phyloP scores from a whole-genome alignment of 805 yeast genomes.

The Cyberlindnera suaveolens region DNA sequence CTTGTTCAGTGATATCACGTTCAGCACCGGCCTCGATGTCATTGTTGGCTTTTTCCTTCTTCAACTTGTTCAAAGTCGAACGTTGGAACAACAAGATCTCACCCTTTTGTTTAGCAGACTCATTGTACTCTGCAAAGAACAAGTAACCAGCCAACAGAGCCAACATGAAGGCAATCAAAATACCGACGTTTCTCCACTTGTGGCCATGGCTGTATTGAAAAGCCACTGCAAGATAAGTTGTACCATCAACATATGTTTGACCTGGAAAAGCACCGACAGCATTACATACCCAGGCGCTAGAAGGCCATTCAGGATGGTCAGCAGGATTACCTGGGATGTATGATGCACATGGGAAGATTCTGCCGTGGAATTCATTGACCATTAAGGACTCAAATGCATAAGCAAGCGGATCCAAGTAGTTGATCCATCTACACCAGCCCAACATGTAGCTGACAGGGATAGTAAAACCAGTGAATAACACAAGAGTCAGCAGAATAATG shows the following conservation, averaged over 20 bases:
- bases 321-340: conserved; percentile 39
- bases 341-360: conserved; percentile 39
- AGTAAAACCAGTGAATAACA: conserved; percentile 54
- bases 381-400: conserved; percentile 56
- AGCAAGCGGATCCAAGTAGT: conserved; percentile 52
- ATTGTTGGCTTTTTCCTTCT: too few relatives aligned
- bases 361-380: conserved; percentile 49
- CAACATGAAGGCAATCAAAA: too few relatives aligned
- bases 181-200: too few relatives aligned
- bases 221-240: too few relatives aligned
- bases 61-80: too few relatives aligned
- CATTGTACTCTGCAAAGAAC: too few relatives aligned
- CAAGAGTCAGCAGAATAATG: conserved; percentile 39
- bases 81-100: too few relatives aligned
- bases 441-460: conserved; percentile 50
- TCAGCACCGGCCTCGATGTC: too few relatives aligned
- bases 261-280: conserved; percentile 76
- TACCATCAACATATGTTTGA: conserved; percentile 24
- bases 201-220: too few relatives aligned
- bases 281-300: conserved; percentile 40
- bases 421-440: conserved; percentile 65
- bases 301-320: conserved; percentile 18
- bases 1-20: too few relatives aligned
- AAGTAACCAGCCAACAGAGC: too few relatives aligned
- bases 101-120: too few relatives aligned